Evolutionary conservation across 176 grass and related monocot genomes (phyloP).

Genomic region (Carex littledalei): DNA sequence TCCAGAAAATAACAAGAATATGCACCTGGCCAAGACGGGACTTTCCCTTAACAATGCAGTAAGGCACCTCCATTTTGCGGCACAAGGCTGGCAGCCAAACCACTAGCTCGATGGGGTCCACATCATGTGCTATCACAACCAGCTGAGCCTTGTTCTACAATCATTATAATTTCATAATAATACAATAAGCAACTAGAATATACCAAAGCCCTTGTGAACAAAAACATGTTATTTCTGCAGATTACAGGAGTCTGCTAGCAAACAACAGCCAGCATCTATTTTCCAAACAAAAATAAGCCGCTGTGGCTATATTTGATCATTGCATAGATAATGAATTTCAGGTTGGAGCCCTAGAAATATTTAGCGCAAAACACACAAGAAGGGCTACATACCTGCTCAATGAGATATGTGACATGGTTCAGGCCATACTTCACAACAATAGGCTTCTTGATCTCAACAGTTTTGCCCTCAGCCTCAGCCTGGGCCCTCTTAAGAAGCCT

Average conservation of each 20-base stretch:
- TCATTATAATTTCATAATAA: background rate
- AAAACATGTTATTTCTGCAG: background rate
- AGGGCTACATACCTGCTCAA: conserved; percentile 26
- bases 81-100: conserved; percentile 35
- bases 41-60: conserved; percentile 40
- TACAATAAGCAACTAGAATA: background rate
- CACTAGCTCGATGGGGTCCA: conserved; percentile 32
- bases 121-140: conserved; percentile 38
- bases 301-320: background rate
- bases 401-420: conserved; percentile 37
- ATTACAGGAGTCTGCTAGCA: background rate
- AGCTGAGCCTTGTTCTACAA: conserved; percentile 37
- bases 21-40: conserved; percentile 29
- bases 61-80: conserved; percentile 36
- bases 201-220: background rate
- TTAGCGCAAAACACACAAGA: background rate
- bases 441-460: conserved; percentile 32
- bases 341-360: background rate
- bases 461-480: conserved; percentile 31
- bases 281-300: background rate
- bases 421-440: conserved; percentile 39
- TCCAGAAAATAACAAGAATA: background rate
- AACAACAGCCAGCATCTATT: background rate
- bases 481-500: conserved; percentile 32
- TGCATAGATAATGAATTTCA: background rate